These are phyloP conservation scores for Capillidium rhysosporum DNA, from an alignment of 371 early-diverging fungal species.

Conservation along the genomic window DNA sequence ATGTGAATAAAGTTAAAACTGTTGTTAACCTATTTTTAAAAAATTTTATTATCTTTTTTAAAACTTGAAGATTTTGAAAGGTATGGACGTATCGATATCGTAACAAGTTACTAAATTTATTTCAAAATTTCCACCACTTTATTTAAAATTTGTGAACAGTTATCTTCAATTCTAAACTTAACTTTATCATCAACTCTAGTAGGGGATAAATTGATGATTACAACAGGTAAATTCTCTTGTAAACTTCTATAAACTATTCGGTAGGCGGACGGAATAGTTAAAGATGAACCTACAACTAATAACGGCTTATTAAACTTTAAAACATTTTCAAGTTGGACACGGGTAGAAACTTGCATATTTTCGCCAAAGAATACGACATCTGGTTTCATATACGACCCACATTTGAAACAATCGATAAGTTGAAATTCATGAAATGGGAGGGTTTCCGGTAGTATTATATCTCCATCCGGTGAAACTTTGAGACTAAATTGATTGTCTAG, in stretches of 20 bases:
- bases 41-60: too few relatives aligned
- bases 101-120: too few relatives aligned
- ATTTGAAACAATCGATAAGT: conserved; percentile 47
- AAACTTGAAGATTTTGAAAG: too few relatives aligned
- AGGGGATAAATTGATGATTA: conserved; percentile 47
- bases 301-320: conserved; percentile 33
- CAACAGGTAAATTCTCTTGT: conserved; percentile 32
- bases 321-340: conserved; percentile 24
- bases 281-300: conserved; percentile 57
- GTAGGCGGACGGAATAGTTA: conserved; percentile 65
- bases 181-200: conserved; percentile 53
- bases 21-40: too few relatives aligned
- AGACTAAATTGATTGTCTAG: conserved; percentile 1
- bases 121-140: background rate
- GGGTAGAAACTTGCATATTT: conserved; percentile 33
- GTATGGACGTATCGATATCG: too few relatives aligned
- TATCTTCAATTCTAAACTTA: conserved; percentile 26
- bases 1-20: too few relatives aligned
- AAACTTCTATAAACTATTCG: conserved; percentile 43
- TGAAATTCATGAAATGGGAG: conserved; percentile 34
- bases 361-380: conserved; percentile 81
- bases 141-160: conserved; percentile 3
- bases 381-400: conserved; percentile 39
- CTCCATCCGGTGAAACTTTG: conserved; percentile 71
- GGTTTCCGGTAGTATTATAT: conserved; percentile 41